Evolutionary conservation across 768 basidiomycete genomes (phyloP).

Genomic region (Suillus subalutaceus): DNA sequence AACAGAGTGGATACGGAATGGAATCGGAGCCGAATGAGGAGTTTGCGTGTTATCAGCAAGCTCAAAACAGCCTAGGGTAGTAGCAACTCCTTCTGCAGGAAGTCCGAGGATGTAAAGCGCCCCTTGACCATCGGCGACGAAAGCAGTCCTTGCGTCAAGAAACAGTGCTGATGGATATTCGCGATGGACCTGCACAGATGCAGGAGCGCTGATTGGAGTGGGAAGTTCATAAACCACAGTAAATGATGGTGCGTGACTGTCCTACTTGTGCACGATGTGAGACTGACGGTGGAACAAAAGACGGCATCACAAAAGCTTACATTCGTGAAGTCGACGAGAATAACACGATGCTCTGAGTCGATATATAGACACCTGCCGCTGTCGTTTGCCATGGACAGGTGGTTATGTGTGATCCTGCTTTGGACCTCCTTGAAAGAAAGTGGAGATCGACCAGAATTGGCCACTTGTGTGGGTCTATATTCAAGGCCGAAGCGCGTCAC

Average conservation of each 20-base stretch:
- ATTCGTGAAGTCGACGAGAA: slow-evolving; percentile 57
- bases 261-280: slow-evolving; percentile 45
- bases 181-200: slow-evolving; percentile 43
- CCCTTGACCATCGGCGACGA: slow-evolving; percentile 76
- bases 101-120: slow-evolving; percentile 61
- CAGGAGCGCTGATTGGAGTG: slow-evolving; percentile 46
- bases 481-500: slow-evolving; percentile 54
- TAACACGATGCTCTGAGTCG: slow-evolving; percentile 63
- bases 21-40: slow-evolving; percentile 30
- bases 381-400: slow-evolving; percentile 56
- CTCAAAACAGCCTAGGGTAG: slow-evolving; percentile 56
- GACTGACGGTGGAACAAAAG: slow-evolving; percentile 9
- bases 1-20: slow-evolving; percentile 45
- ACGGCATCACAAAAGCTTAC: slow-evolving; percentile 44
- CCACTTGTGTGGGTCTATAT: slow-evolving; percentile 49
- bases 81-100: slow-evolving; percentile 39
- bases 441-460: slow-evolving; percentile 59
- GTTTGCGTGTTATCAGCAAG: slow-evolving; percentile 32
- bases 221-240: slow-evolving; percentile 63
- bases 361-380: slow-evolving; percentile 63
- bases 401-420: slow-evolving; percentile 84
- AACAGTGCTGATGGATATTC: slow-evolving; percentile 80
- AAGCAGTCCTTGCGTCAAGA: slow-evolving; percentile 47
- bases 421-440: slow-evolving; percentile 83
- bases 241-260: slow-evolving; percentile 52